These are phyloP conservation scores for Lecanicillium sp. DNA, from an alignment of 2,329 filamentous ascomycete genomes.

Conservation along the genomic window DNA sequence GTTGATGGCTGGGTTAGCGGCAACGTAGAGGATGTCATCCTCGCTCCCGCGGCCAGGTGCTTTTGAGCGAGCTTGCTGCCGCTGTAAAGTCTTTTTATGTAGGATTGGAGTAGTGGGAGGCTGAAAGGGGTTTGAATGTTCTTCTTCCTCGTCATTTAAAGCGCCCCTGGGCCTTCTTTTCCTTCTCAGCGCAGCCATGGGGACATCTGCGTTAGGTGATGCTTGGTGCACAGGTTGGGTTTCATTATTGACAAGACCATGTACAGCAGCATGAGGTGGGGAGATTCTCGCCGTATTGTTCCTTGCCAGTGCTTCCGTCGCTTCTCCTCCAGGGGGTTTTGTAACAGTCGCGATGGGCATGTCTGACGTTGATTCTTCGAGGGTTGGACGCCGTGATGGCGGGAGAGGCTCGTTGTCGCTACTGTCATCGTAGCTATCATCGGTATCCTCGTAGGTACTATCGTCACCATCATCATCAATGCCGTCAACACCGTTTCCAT, in stretches of 20 bases:
- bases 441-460: too few species aligned
- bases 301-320: too few species aligned
- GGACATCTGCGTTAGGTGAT: neutral
- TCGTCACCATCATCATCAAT: too few species aligned
- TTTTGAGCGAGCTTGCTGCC: too few species aligned
- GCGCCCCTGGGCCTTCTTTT: neutral
- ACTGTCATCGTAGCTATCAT: constrained; percentile 2
- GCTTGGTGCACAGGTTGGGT: neutral
- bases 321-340: too few species aligned
- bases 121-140: neutral
- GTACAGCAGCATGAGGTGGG: too few species aligned
- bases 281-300: too few species aligned
- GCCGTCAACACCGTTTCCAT: too few species aligned
- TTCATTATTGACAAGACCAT: too few species aligned
- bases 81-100: too few species aligned
- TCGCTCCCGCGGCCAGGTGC: constrained; percentile 1
- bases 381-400: neutral
- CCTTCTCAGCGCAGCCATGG: neutral
- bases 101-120: too few species aligned
- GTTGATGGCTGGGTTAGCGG: constrained; percentile 47
- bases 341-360: too few species aligned
- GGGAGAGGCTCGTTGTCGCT: neutral
- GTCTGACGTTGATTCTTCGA: neutral
- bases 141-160: neutral
- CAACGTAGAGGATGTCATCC: constrained; percentile 33